phyloP scores from a whole-genome alignment of 371 early-diverging fungal genomes.

The Mucor velutinosus region DNA sequence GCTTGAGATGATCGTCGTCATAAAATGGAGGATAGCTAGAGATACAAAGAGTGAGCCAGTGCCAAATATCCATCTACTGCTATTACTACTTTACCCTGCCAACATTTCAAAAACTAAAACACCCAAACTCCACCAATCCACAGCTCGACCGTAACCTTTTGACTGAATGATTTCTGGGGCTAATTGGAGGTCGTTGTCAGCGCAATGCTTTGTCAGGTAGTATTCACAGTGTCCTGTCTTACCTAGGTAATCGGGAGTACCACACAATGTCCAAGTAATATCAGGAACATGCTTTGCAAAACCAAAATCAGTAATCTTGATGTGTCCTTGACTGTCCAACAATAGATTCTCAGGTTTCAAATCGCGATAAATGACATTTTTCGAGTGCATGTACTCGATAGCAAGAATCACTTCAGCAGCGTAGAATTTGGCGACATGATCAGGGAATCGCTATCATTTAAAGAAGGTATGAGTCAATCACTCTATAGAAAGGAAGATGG shows the following conservation, averaged over 20 bases:
- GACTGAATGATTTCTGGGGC: constrained; percentile 97
- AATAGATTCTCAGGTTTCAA: constrained; percentile 94
- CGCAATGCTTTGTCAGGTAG: no score
- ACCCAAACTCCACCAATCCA: constrained; percentile 99
- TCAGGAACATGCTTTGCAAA: constrained; percentile 97
- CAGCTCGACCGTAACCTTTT: constrained; percentile 92
- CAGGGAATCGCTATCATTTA: constrained; percentile 73
- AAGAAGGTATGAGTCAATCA: background rate
- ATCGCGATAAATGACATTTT: constrained; percentile 92
- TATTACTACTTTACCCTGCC: constrained; percentile 57
- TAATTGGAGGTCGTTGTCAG: background rate
- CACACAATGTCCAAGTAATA: constrained; percentile 96
- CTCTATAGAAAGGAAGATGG: no score
- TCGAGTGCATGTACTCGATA: constrained; percentile 89
- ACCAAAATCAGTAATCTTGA: constrained; percentile 99
- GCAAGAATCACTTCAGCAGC: constrained; percentile 77
- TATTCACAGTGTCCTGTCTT: background rate
- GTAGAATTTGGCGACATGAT: constrained; percentile 86
- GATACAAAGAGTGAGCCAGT: background rate
- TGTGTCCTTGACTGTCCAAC: constrained; percentile 86
- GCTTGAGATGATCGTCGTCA: constrained; percentile 93
- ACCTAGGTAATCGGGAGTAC: constrained; percentile 97
- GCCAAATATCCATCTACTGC: background rate
- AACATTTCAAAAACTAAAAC: constrained; percentile 95
- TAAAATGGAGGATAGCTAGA: constrained; percentile 76